Conservation (phyloP, 306 rosid species). For the Cicer pinnatifidum region DNA sequence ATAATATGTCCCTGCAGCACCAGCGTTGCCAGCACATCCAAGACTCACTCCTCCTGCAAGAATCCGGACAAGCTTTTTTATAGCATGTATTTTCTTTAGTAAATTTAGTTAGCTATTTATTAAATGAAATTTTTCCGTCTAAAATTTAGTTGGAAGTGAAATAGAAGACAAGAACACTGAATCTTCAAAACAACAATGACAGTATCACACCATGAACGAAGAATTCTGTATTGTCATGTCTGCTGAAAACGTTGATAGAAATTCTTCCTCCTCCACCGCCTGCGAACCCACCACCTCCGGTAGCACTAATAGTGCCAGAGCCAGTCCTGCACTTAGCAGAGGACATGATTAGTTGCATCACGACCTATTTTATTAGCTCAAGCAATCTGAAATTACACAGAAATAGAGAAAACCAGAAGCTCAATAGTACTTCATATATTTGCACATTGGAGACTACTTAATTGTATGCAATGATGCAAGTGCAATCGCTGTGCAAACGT, state of each 20-base stretch:
- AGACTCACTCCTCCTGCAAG: constrained; percentile 82
- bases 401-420: constrained; percentile 36
- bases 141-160: constrained; percentile 28
- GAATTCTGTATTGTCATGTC: constrained; percentile 71
- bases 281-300: constrained; percentile 91
- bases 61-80: constrained; percentile 40
- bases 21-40: constrained; percentile 87
- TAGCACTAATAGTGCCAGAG: constrained; percentile 78
- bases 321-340: constrained; percentile 83
- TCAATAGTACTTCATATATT: constrained; percentile 15
- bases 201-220: constrained; percentile 74
- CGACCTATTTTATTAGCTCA: constrained; percentile 46
- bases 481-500: constrained; percentile 9
- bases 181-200: constrained; percentile 34
- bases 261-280: constrained; percentile 99
- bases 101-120: constrained; percentile 24
- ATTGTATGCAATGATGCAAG: constrained; percentile 34
- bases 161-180: constrained; percentile 27
- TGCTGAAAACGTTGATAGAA: constrained; percentile 77
- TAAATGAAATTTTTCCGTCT: not conserved
- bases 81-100: constrained; percentile 26
- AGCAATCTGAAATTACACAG: constrained; percentile 37
- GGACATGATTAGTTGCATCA: constrained; percentile 46
- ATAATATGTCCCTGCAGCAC: constrained; percentile 96
- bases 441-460: constrained; percentile 16